phyloP scores from a whole-genome alignment of 169 alveolate species.

The Sarcocystis neurona region DNA sequence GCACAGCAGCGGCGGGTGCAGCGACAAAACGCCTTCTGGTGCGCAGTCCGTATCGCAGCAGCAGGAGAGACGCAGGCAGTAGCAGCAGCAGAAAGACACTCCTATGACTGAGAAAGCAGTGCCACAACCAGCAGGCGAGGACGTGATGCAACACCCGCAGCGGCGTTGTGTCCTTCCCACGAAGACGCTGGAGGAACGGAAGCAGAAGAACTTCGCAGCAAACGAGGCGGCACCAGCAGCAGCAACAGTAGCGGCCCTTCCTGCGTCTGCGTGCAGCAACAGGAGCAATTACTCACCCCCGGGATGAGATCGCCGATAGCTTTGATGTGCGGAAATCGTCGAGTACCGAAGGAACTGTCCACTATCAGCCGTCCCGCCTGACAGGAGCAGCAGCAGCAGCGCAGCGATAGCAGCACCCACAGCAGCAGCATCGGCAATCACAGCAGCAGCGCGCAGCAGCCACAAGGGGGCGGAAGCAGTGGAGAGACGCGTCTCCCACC shows the following conservation, averaged over 20 bases:
- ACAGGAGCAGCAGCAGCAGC: background rate
- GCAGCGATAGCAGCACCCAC: background rate
- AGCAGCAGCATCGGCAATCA: background rate
- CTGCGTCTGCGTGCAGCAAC: background rate
- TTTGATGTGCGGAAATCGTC: slow-evolving; percentile 80
- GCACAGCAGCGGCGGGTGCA: no score
- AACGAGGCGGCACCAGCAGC: no score
- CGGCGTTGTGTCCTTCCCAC: background rate
- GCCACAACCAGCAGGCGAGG: background rate
- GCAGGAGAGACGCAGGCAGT: no score
- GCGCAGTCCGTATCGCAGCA: no score
- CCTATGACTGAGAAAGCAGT: background rate
- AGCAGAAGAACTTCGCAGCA: background rate
- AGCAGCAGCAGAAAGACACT: background rate
- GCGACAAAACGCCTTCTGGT: no score
- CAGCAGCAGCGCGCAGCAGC: background rate
- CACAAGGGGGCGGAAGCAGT: no score
- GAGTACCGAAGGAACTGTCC: slow-evolving; percentile 79
- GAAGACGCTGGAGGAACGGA: background rate
- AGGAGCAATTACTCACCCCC: slow-evolving; percentile 66
- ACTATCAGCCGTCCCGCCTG: slow-evolving; percentile 66
- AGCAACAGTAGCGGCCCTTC: no score
- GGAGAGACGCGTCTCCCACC: background rate
- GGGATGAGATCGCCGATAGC: slow-evolving; percentile 98
- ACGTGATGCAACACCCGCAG: background rate